These are phyloP conservation scores for Aspergillus pseudotamarii DNA, from an alignment of 2,329 filamentous ascomycete species.

Conservation along the genomic window DNA sequence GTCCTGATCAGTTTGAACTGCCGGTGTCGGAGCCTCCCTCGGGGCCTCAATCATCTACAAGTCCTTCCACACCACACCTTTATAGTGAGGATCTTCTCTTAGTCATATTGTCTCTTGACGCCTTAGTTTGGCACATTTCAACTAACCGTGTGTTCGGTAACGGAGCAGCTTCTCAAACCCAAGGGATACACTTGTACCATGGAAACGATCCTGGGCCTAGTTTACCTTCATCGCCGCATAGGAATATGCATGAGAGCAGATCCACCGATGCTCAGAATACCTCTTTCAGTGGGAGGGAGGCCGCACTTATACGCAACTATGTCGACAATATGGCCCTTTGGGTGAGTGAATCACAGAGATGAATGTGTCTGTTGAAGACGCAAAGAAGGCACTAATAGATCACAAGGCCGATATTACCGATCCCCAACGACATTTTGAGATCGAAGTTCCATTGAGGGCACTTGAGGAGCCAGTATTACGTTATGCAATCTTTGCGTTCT, in stretches of 20 bases:
- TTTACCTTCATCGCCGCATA: not conserved
- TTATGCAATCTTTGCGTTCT: constrained; percentile 37
- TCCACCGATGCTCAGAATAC: not conserved
- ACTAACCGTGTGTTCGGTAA: not conserved
- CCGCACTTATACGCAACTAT: constrained; percentile 31
- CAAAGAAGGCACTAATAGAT: constrained; percentile 1
- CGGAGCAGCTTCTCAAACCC: not conserved
- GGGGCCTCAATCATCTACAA: not conserved
- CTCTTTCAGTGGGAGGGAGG: constrained; percentile 23
- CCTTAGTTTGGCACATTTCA: not conserved
- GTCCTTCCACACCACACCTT: not conserved
- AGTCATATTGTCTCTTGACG: not conserved
- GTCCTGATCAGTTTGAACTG: not conserved
- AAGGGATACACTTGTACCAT: not conserved
- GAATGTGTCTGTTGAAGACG: not conserved
- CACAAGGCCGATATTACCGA: constrained; percentile 37
- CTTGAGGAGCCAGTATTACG: constrained; percentile 36
- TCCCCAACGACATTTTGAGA: constrained; percentile 33
- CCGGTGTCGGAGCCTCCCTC: not conserved
- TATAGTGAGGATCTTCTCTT: not conserved
- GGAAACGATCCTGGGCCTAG: not conserved
- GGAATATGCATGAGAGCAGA: not conserved
- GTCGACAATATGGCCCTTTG: constrained; percentile 38
- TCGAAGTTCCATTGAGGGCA: constrained; percentile 33
- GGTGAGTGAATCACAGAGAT: constrained; percentile 19